Evolutionary conservation across 2,329 filamentous ascomycete species (phyloP).

Genomic region (Chaetomium sp.): DNA sequence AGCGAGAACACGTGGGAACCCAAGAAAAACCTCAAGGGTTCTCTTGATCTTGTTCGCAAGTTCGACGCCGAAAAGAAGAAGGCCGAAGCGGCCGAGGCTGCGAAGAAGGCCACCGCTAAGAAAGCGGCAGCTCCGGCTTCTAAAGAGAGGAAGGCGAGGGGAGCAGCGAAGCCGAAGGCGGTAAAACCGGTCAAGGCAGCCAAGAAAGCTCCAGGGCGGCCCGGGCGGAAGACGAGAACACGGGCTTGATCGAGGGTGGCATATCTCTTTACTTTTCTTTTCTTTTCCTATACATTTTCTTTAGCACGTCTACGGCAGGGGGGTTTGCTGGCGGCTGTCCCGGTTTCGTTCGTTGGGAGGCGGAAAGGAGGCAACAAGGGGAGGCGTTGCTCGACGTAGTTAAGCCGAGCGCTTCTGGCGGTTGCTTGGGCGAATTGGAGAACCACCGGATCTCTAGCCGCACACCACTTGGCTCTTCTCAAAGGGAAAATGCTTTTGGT

Average conservation of each 20-base stretch:
- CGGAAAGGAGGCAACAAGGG: not conserved
- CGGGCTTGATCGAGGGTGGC: not conserved
- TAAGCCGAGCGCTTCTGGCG: not conserved
- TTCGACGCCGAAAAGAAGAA: constrained; percentile 42
- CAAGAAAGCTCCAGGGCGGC: constrained; percentile 20
- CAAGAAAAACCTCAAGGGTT: constrained; percentile 47
- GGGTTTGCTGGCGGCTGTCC: not conserved
- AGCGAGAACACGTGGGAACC: constrained; percentile 59
- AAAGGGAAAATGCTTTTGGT: not conserved
- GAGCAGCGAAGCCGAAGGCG: constrained; percentile 21
- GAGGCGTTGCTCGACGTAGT: not conserved
- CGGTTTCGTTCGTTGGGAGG: constrained; percentile 4
- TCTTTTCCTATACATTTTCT: constrained; percentile 1
- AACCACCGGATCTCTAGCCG: not conserved
- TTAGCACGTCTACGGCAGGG: not conserved
- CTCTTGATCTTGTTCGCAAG: constrained; percentile 41
- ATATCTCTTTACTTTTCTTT: not conserved
- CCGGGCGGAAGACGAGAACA: constrained; percentile 12
- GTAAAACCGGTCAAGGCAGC: constrained; percentile 19
- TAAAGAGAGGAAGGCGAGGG: constrained; percentile 14
- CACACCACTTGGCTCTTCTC: not conserved
- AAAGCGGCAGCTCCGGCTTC: not conserved
- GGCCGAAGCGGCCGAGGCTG: constrained; percentile 25
- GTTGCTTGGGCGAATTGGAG: not conserved
- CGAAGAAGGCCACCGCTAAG: constrained; percentile 17